These are phyloP conservation scores for Cinnamomum chago DNA, from an alignment of 164 flowering plant genomes.

Conservation along the genomic window DNA sequence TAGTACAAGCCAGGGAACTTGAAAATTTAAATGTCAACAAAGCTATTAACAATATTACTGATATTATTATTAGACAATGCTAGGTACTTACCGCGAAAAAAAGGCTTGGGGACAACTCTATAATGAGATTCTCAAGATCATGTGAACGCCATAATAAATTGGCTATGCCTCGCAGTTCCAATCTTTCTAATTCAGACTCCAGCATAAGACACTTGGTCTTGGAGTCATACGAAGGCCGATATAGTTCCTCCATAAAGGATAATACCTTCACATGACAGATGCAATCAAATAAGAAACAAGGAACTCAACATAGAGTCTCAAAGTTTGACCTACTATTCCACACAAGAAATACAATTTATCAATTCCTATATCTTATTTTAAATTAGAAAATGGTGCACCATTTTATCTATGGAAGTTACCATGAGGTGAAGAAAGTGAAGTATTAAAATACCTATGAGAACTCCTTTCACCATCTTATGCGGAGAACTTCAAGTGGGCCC, in stretches of 20 bases:
- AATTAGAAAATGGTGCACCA: not conserved
- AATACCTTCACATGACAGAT: not conserved
- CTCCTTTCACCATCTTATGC: no score
- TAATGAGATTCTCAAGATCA: constrained; percentile 5
- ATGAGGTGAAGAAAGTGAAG: not conserved
- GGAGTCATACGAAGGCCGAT: not conserved
- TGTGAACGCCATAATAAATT: not conserved
- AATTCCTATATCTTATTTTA: not conserved
- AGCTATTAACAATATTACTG: not conserved
- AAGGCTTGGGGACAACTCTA: not conserved
- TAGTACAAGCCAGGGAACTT: not conserved
- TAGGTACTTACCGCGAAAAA: not conserved
- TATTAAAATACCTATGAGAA: no score
- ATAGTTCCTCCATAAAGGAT: not conserved
- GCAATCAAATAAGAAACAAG: not conserved
- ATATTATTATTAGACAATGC: not conserved
- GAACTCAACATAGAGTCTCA: not conserved
- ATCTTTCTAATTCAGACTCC: not conserved
- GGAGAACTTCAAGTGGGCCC: no score
- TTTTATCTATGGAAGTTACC: not conserved
- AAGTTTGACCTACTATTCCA: not conserved
- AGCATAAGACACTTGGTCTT: not conserved
- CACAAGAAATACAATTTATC: not conserved
- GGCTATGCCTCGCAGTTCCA: not conserved
- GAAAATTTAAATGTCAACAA: not conserved